Evolutionary conservation across 1,284 basidiomycete species (phyloP), one percentile per base, ranked within the genome.

Genomic region (Taiwanofungus camphoratus): DNA sequence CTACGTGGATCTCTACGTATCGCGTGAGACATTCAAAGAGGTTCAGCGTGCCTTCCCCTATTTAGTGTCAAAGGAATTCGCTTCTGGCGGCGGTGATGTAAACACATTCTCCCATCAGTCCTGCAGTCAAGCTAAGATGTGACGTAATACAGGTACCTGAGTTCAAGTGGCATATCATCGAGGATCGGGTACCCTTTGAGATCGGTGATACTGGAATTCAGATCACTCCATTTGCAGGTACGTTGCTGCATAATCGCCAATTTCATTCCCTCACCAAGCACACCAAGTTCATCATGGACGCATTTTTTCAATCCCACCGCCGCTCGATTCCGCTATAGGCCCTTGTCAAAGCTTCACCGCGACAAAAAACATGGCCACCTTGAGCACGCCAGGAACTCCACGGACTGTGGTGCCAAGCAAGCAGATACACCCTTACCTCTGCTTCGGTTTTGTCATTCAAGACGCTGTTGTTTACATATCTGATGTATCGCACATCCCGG

Each of bases 11-110:
- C 65, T 91, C 31, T 91, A 89, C 56, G 64, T 77, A 39, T 83
- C 83, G 7, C 63, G 71, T 49, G 69, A 66, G 5, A 90, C 87
- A 2, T 87, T 77, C 53, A 56, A 56, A 21, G 80, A 82, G 52
- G 75, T 90, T 3, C 68, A 79, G 50, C 66, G 74, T 42, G 69
- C 80, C 1, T 91, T 89, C 61, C 87, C 87, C 18, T 91, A 91
- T 60, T 70, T 91, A 13, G 78, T 88, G 15, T 68, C 77, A 9
- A 84, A 77, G 55, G 81, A 85, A 52, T 82, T 76, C 53, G 84
- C 84, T 1, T 85, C 86, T 2, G 85, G 87, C 37, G 84, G 87
- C 23, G 87, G 87, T 33, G 84, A 85, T 64, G 82, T 87, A 53
- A 54, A 74, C 8, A 23, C 29, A n/a, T n/a, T 31, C 29, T 39